Evolutionary conservation across 768 basidiomycete genomes (phyloP), one percentile per base, ranked within the genome.

Genomic region (Cantharellus anzutake): DNA sequence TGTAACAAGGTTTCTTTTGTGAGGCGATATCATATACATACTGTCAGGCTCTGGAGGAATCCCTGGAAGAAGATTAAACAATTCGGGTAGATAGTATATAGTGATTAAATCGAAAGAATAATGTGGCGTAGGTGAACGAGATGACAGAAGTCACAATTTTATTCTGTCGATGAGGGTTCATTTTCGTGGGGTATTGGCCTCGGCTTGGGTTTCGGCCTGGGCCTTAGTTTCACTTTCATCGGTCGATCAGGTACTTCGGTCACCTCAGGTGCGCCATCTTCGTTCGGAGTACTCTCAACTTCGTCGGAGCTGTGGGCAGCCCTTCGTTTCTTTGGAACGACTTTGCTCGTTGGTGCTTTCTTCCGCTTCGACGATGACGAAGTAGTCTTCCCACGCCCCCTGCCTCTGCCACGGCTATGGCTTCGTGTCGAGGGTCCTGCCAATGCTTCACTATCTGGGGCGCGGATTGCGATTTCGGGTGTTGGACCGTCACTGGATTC

Each of bases 121-220:
- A 29, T 29, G 20, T 29, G 20, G 20, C 20, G 20, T 29, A 29
- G 20, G 20, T 29, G 20, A 29, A 29, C 20, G 20, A 29, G 20
- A 29, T 29, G 20, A 29, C 20, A 29, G 20, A 41, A 37, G 52
- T 4, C 14, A 11, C 56, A 44, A 41, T 58, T 59, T 59, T 35
- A 41, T 40, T 7, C 56, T 58, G 55, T 42, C 41, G 58, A 50
- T 56, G 37, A 51, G 2, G 56, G 55, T 1, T 57, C 20, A 59
- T 37, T 37, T 7, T 55, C 52, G 14, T 51, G 7, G 39, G 40
- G 38, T 11, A 11, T 58, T 44, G 11, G 35, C 35, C 55, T 58
- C n/a, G 58, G 57, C 42, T 58, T 56, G 7, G 57, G 60, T 44
- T 44, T 60, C 39, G 57, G 60, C 57, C 61, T 48, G n/a, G 58